Conservation (phyloP, 257 asterid species). For the Lavandula angustifolia region DNA sequence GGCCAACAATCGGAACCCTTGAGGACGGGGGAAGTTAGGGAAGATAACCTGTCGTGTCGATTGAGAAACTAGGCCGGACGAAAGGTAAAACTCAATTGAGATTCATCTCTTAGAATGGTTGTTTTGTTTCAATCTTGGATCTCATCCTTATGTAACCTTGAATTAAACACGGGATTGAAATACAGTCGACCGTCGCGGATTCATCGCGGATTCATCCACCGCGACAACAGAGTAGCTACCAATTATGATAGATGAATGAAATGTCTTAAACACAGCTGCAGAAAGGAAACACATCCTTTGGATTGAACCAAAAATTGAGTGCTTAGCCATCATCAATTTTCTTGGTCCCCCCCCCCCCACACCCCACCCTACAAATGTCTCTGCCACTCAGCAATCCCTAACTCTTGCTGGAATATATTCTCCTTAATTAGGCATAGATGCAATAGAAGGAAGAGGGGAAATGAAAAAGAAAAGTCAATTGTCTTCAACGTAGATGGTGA, state of each 20-base stretch:
- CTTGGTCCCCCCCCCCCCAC: conserved; percentile 57
- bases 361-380: conserved; percentile 43
- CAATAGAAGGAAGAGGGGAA: conserved; percentile 5
- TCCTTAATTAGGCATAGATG: conserved; percentile 30
- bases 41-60: neutral
- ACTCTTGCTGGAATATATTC: conserved; percentile 51
- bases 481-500: conserved; percentile 54
- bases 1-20: conserved; percentile 29
- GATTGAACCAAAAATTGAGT: conserved; percentile 42
- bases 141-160: neutral
- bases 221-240: conserved; percentile 14
- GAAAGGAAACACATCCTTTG: conserved; percentile 25
- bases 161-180: neutral
- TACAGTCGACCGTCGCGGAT: neutral
- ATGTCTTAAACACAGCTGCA: conserved; percentile 22
- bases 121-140: neutral
- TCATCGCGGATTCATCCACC: neutral
- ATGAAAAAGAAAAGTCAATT: conserved; percentile 28
- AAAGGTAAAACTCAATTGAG: neutral
- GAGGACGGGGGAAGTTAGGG: conserved; percentile 6
- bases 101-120: neutral
- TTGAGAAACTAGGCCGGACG: conserved; percentile 6
- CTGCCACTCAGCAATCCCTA: conserved; percentile 42
- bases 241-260: neutral
- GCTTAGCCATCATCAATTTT: conserved; percentile 42